These are phyloP conservation scores for Didymella sp. DNA, from an alignment of 2,329 filamentous ascomycete species.

Conservation along the genomic window DNA sequence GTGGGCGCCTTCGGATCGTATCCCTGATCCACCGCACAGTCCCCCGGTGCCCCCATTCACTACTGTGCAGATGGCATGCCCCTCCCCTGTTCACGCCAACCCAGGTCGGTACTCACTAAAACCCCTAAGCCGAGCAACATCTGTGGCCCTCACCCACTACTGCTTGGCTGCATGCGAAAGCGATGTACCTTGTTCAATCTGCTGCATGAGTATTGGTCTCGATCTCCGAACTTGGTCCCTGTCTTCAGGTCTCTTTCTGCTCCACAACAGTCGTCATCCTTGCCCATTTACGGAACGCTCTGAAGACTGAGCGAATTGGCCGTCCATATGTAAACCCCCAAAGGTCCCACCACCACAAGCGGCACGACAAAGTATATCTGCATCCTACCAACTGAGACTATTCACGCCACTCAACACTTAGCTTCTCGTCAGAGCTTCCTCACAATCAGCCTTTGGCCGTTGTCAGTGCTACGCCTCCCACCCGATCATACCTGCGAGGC, in stretches of 20 bases:
- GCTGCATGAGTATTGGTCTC: conserved; percentile 43
- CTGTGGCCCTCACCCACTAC: conserved; percentile 34
- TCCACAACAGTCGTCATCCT: conserved; percentile 47
- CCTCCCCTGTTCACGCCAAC: conserved; percentile 30
- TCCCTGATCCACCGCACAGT: conserved; percentile 38
- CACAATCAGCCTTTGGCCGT: conserved; percentile 32
- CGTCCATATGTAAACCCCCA: conserved; percentile 48
- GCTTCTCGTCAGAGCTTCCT: neutral
- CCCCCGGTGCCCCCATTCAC: conserved; percentile 35
- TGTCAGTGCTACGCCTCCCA: conserved; percentile 32
- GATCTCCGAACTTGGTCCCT: conserved; percentile 40
- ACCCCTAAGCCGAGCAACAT: conserved; percentile 39
- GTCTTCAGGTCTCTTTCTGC: conserved; percentile 38
- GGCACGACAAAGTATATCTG: conserved; percentile 35
- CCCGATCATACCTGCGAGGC: conserved; percentile 22
- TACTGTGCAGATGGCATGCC: conserved; percentile 23
- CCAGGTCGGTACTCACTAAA: conserved; percentile 41
- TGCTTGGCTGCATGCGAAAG: conserved; percentile 46
- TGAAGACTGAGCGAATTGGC: conserved; percentile 33
- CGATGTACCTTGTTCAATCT: conserved; percentile 42
- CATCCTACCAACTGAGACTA: conserved; percentile 40
- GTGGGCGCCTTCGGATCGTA: conserved; percentile 35
- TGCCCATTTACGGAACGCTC: conserved; percentile 42
- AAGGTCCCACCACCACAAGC: conserved; percentile 37
- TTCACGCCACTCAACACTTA: conserved; percentile 34